Evolutionary conservation across 208 protist genomes (phyloP), one percentile per base, ranked within the genome.

Genomic region (Cochliopodium minus): DNA sequence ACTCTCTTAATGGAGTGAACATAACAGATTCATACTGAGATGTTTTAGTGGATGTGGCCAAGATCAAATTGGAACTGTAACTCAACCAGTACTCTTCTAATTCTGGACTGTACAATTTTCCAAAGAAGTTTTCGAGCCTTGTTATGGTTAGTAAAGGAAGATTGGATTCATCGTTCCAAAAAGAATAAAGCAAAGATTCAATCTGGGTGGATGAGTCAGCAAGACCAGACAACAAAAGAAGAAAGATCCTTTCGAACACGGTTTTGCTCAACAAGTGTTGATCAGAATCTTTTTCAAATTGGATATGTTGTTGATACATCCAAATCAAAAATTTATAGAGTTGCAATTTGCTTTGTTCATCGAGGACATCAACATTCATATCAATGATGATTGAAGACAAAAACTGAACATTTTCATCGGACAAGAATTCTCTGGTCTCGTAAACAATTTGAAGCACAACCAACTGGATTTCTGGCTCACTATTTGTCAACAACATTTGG

Each of bases 161-260:
- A 23, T 55, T 57, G 17, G 51, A 22, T 30, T 64, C 39, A n/a
- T 38, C n/a, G 61, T 77, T 72, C 33, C 71, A 39, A 57, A 71
- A 76, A 38, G 62, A 61, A 35, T 78, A 45, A 29, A n/a, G n/a
- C n/a, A n/a, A n/a, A n/a, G n/a, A n/a, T n/a, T n/a, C n/a, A n/a
- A n/a, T n/a, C n/a, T n/a, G n/a, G n/a, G n/a, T n/a, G n/a, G n/a
- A n/a, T n/a, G n/a, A n/a, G n/a, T n/a, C n/a, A n/a, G n/a, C n/a
- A n/a, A n/a, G n/a, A n/a, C n/a, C n/a, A n/a, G n/a, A n/a, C n/a
- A n/a, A n/a, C n/a, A n/a, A n/a, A n/a, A n/a, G n/a, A n/a, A n/a
- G n/a, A n/a, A n/a, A n/a, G n/a, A n/a, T n/a, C n/a, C n/a, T n/a
- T n/a, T n/a, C n/a, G n/a, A n/a, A n/a, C n/a, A n/a, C n/a, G n/a